Percentiles rank a stretch among this genome's conserved stretches.
phyloP scores from a whole-genome alignment of 495 filamentous ascomycete genomes.

The Penicillium pulvis region DNA sequence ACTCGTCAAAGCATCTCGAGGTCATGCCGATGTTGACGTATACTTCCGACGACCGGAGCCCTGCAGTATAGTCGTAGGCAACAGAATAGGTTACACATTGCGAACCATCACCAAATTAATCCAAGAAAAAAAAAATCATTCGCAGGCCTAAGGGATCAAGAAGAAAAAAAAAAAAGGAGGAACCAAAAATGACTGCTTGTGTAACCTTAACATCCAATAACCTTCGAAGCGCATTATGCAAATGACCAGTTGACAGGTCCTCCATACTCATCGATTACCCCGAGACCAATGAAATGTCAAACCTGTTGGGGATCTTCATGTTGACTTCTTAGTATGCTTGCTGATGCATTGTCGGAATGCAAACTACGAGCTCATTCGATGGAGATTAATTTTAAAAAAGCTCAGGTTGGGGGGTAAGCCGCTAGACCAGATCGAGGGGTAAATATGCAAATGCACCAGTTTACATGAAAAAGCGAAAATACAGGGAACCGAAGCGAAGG shows the following conservation, averaged over 20 bases:
- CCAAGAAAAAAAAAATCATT: no score
- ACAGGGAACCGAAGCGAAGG: conserved; percentile 7
- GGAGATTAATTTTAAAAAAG: neutral
- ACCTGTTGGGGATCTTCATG: neutral
- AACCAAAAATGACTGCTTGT: neutral
- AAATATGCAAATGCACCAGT: conserved; percentile 12
- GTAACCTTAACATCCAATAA: neutral
- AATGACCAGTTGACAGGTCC: neutral
- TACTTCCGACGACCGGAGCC: no score
- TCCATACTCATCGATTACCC: neutral
- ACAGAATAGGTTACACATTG: no score
- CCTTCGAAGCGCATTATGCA: neutral
- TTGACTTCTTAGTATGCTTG: neutral
- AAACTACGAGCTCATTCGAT: neutral
- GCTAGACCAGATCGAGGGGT: neutral
- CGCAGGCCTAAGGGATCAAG: neutral
- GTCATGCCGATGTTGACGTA: no score
- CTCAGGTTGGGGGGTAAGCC: neutral
- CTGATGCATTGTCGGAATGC: neutral
- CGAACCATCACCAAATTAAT: no score
- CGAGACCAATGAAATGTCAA: neutral
- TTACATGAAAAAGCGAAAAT: conserved; percentile 4
- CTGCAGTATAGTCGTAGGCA: no score
- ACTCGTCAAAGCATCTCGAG: no score
- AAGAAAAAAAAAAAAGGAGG: neutral